These are phyloP conservation scores for Chaetoceros muelleri DNA, from an alignment of 108 stramenopile species.

Conservation along the genomic window DNA sequence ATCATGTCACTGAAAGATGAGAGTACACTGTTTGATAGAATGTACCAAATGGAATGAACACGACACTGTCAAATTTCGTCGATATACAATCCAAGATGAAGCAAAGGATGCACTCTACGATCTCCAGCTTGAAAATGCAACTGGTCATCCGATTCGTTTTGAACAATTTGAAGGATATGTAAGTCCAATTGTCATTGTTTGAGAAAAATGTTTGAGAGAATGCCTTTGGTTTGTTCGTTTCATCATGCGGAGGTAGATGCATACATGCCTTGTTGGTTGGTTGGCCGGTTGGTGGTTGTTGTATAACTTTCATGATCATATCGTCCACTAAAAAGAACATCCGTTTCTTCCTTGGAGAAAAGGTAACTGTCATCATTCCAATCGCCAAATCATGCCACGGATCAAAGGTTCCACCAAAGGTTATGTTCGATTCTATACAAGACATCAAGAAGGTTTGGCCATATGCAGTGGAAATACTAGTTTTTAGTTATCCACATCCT, in stretches of 20 bases:
- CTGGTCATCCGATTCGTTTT: background rate
- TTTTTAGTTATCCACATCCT: background rate
- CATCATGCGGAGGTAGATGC: no score
- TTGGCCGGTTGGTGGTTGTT: no score
- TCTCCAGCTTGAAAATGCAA: background rate
- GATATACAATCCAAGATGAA: background rate
- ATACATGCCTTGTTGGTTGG: no score
- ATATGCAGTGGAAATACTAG: background rate
- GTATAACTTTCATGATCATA: no score
- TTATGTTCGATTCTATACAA: background rate
- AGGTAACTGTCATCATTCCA: background rate
- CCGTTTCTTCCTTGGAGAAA: no score
- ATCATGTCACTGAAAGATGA: no score
- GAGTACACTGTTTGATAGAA: background rate
- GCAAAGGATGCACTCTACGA: background rate
- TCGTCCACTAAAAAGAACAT: no score
- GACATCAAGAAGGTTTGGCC: background rate
- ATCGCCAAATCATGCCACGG: background rate
- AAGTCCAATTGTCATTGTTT: no score
- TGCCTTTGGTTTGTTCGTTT: no score
- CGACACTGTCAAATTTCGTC: background rate
- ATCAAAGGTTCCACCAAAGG: background rate
- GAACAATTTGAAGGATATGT: background rate
- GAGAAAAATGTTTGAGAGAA: no score
- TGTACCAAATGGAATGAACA: background rate